Conservation (phyloP, 2,329 filamentous ascomycete species). For the Helotiales sp. region DNA sequence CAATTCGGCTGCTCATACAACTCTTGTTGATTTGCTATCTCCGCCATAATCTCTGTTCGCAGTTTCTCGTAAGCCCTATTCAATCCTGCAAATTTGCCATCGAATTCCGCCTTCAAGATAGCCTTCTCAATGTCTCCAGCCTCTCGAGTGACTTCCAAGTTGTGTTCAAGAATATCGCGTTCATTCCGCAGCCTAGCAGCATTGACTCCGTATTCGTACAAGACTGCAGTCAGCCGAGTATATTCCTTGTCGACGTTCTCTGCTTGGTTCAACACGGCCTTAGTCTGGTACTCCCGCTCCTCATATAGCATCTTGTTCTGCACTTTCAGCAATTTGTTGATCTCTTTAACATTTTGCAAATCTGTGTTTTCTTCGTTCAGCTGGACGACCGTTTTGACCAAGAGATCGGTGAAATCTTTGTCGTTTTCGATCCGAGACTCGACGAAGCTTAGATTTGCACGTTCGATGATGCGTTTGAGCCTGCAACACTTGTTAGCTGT, state of each 20-base stretch:
- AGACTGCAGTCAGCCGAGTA: neutral
- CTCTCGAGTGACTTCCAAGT: neutral
- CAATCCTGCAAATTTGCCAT: neutral
- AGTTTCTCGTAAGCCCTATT: neutral
- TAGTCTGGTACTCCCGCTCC: neutral
- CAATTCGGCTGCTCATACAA: neutral
- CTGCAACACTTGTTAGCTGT: neutral
- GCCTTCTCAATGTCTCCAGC: neutral
- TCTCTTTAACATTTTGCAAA: neutral
- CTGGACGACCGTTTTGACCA: neutral
- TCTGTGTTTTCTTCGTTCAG: neutral
- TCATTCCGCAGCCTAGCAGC: slow-evolving; percentile 3
- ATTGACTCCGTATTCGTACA: neutral
- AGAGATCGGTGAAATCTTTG: neutral
- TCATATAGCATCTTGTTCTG: neutral
- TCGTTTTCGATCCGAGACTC: neutral
- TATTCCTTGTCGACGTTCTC: neutral
- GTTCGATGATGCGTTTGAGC: slow-evolving; percentile 3
- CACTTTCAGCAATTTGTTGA: neutral
- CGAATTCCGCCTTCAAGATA: neutral
- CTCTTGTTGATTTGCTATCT: neutral
- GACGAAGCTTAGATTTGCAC: neutral
- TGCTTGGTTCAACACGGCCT: neutral
- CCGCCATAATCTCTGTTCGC: neutral
- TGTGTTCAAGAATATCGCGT: neutral